These are phyloP conservation scores for Alternaria rosae DNA, from an alignment of 2,329 filamentous ascomycete species.

Conservation along the genomic window DNA sequence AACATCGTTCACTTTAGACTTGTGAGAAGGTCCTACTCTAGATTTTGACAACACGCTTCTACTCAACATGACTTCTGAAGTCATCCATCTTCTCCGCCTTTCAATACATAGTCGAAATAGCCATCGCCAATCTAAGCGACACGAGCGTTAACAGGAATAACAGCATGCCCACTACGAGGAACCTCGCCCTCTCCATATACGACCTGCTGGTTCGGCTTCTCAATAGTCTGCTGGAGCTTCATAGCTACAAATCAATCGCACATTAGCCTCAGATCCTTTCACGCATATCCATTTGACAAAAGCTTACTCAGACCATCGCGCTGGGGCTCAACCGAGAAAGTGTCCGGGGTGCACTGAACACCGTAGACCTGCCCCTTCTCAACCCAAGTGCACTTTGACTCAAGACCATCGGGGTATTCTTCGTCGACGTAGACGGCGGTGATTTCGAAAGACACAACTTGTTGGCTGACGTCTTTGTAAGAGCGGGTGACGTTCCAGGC, in stretches of 20 bases:
- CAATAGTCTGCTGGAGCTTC: background rate
- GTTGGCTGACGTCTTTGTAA: background rate
- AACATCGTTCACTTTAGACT: background rate
- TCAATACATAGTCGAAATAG: background rate
- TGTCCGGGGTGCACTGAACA: background rate
- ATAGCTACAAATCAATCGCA: background rate
- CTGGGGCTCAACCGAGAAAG: background rate
- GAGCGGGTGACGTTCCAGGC: conserved; percentile 4
- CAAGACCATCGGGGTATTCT: background rate
- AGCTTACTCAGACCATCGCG: background rate
- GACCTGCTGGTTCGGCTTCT: background rate
- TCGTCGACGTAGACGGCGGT: background rate
- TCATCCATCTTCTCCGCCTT: background rate
- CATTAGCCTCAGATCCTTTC: background rate
- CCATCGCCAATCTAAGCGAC: background rate
- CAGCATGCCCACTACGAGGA: background rate
- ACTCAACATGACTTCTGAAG: no score
- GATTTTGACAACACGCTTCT: no score
- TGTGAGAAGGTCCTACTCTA: background rate
- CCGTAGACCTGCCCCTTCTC: background rate
- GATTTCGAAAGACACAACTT: background rate
- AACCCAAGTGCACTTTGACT: background rate
- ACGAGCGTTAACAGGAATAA: background rate
- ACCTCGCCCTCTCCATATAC: conserved; percentile 1
- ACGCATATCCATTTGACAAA: background rate